Percentiles rank a stretch among this genome's conserved stretches.
Evolutionary conservation across 1,284 basidiomycete genomes (phyloP).

Genomic region (Coniferiporia weirii): DNA sequence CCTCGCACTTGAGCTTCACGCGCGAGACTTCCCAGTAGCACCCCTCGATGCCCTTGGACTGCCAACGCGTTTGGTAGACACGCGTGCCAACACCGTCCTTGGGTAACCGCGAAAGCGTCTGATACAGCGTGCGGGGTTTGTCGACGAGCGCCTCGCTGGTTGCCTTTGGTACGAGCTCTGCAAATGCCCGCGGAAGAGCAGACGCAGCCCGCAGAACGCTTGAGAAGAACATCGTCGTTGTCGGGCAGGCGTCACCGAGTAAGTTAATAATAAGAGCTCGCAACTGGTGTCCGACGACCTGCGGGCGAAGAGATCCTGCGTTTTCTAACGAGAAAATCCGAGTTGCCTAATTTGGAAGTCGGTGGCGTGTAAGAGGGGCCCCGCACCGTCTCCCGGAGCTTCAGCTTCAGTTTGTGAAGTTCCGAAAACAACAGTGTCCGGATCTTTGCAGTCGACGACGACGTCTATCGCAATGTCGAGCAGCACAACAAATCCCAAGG

Average conservation of each 20-base stretch:
- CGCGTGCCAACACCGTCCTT: slow-evolving; percentile 58
- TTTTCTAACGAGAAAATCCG: too few relatives aligned
- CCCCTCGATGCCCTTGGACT: slow-evolving; percentile 54
- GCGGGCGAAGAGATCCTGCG: too few relatives aligned
- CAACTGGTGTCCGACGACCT: too few relatives aligned
- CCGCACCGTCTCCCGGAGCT: too few relatives aligned
- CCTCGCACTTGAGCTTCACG: slow-evolving; percentile 61
- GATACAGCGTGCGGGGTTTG: slow-evolving; percentile 55
- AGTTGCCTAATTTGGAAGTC: too few relatives aligned
- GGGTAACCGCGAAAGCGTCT: slow-evolving; percentile 65
- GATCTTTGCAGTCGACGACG: not conserved
- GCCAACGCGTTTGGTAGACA: slow-evolving; percentile 72
- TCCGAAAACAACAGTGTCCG: too few relatives aligned
- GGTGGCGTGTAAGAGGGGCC: too few relatives aligned
- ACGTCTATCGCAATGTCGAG: not conserved
- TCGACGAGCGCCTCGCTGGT: slow-evolving; percentile 33
- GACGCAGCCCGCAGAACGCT: not conserved
- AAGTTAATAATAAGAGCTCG: not conserved
- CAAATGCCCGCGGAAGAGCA: slow-evolving; percentile 11
- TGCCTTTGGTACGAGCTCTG: slow-evolving; percentile 7
- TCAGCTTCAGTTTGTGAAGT: too few relatives aligned
- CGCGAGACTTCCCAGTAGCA: slow-evolving; percentile 72
- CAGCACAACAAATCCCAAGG: not conserved
- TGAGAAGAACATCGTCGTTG: not conserved
- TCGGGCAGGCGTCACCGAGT: not conserved